Base-by-base conservation (phyloP, 805 yeast species). In the Kodamaea kaohsiungensis region DNA sequence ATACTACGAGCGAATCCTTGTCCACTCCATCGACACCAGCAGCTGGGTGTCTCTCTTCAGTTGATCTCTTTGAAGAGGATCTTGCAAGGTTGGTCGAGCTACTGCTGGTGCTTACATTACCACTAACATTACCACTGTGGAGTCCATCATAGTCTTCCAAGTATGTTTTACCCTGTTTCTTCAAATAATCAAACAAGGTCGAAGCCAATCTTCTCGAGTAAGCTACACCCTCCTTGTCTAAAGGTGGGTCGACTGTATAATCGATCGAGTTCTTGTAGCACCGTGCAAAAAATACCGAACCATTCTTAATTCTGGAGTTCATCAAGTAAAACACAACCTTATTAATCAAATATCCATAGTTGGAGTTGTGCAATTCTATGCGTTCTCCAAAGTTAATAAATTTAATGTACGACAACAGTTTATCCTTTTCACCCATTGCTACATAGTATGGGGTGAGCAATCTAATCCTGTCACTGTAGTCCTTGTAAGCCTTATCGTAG, bases 221-320 rank as follows among this genome's bases (percentile, higher is more conserved):
- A 46, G 68, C 71, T 17, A 74, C 64, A 2, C 98, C 98, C 50
- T 79, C 84, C n/a, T 77, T 85, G 61, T 89, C 89, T 63, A 93
- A 76, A 13, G 87, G 88, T 42, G 95, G 96, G 70, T 95, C 98
- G 58, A 84, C 82, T 55, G 87, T 79, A 70, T 83, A 89, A 53
- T 76, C 78, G 46, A 83, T 71, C 35, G 83, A 79, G 60, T 81
- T 80, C 54, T 74, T 77, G 58, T 81, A 82, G 68, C 95, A 89
- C 57, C 96, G 76, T 0, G 98, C 97, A 73, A 95, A 91, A 69
- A 85, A 95, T n/a, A 95, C 90, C 27, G 92, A 85, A 0, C 98
- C 98, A 50, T 84, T 79, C 67, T 91, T 90, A 64, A 91, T 88
- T 60, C 93, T 83, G 10, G 95, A 80, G 72, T 95, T 95, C 91